Evolutionary conservation across 1,284 basidiomycete species (phyloP).

Genomic region (Ceratobasidium sp.): DNA sequence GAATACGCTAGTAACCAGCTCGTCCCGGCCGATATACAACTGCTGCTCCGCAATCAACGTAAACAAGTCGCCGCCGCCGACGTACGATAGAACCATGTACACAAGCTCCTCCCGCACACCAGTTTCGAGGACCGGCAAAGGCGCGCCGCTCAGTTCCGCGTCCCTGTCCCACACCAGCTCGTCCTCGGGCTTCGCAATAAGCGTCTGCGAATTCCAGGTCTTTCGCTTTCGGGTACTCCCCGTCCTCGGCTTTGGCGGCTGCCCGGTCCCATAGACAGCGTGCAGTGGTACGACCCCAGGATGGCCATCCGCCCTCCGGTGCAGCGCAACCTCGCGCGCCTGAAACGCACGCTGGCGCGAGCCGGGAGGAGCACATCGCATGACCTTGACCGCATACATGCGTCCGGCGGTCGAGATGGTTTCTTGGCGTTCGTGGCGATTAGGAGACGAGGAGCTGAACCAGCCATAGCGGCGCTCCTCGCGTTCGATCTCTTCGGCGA

Average conservation of each 20-base stretch:
- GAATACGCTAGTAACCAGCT: constrained; percentile 32
- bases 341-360: constrained; percentile 84
- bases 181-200: constrained; percentile 17
- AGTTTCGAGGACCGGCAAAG: constrained; percentile 37
- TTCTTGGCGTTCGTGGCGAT: constrained; percentile 39
- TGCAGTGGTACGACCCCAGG: constrained; percentile 92
- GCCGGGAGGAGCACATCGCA: constrained; percentile 65
- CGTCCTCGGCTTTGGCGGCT: constrained; percentile 59
- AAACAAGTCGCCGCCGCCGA: constrained; percentile 44
- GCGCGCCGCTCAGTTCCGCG: constrained; percentile 39
- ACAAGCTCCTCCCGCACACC: constrained; percentile 37
- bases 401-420: constrained; percentile 59
- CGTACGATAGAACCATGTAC: constrained; percentile 43
- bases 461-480: constrained; percentile 26
- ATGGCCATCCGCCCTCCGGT: constrained; percentile 68
- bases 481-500: constrained; percentile 70
- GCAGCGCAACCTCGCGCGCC: constrained; percentile 72
- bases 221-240: constrained; percentile 57
- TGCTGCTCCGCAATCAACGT: constrained; percentile 44
- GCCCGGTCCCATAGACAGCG: constrained; percentile 79
- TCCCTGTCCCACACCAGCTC: constrained; percentile 27
- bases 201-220: constrained; percentile 60
- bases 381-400: constrained; percentile 91
- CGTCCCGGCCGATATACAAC: constrained; percentile 40
- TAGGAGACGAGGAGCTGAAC: constrained; percentile 9